phyloP scores from a whole-genome alignment of 345 rosid species.

The Microcos paniculata region DNA sequence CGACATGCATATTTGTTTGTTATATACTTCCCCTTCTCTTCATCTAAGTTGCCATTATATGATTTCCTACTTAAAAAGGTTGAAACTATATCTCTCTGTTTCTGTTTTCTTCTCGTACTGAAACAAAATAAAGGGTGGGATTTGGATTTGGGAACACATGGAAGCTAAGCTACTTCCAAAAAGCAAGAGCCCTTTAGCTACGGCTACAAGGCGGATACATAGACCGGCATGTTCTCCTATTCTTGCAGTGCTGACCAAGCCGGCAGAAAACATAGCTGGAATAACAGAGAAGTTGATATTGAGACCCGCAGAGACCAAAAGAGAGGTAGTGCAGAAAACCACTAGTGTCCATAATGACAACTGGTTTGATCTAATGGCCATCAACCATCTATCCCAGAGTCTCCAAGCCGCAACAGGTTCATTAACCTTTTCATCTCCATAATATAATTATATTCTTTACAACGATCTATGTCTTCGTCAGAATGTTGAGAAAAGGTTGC shows the following conservation, averaged over 20 bases:
- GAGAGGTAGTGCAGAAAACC: conserved; percentile 16
- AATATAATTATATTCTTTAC: background rate
- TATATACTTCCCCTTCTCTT: background rate
- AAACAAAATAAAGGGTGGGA: background rate
- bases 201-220: background rate
- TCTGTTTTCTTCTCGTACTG: background rate
- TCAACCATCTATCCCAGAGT: conserved; percentile 42
- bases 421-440: background rate
- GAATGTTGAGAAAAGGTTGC: background rate
- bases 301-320: conserved; percentile 1
- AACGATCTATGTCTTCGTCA: background rate
- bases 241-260: conserved; percentile 25
- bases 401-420: conserved; percentile 55
- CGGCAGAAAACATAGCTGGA: conserved; percentile 7
- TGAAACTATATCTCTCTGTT: background rate
- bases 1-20: conserved; percentile 16
- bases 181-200: conserved; percentile 1
- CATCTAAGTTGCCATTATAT: background rate
- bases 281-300: conserved; percentile 1
- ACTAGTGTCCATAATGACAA: conserved; percentile 37
- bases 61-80: too few species aligned
- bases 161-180: conserved; percentile 29
- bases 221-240: background rate
- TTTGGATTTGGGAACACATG: conserved; percentile 11
- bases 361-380: conserved; percentile 57